Percentiles rank a stretch among this genome's conserved stretches.
Conservation (phyloP, 192 early-diverging fungal genomes). For the Backusella australiensis region DNA sequence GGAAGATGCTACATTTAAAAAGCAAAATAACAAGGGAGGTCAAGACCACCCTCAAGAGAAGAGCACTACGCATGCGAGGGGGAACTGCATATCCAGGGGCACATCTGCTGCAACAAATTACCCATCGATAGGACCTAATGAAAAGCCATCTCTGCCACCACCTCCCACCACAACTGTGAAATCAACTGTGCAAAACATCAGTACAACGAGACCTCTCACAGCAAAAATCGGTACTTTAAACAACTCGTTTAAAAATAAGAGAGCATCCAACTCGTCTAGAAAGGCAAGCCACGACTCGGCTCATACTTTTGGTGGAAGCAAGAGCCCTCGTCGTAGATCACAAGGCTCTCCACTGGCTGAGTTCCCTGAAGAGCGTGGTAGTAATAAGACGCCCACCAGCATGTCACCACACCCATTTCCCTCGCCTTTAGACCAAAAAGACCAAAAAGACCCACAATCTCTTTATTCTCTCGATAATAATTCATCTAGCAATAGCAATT, state of each 20-base stretch:
- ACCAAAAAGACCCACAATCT: neutral
- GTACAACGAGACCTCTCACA: neutral
- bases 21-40: neutral
- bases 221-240: neutral
- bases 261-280: neutral
- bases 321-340: neutral
- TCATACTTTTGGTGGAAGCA: conserved; percentile 3
- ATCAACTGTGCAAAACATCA: neutral
- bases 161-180: neutral
- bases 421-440: neutral
- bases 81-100: neutral
- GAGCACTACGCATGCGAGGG: neutral
- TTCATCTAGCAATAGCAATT: neutral
- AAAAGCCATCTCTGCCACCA: conserved; percentile 1
- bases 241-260: neutral
- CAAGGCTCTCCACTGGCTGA: neutral
- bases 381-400: neutral
- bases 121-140: neutral
- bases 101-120: neutral
- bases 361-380: neutral
- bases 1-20: neutral
- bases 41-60: neutral
- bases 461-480: neutral
- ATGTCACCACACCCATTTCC: conserved; percentile 12
- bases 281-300: neutral